Evolutionary conservation across 2,329 filamentous ascomycete genomes (phyloP), one percentile per base, ranked within the genome.

Genomic region (Fusarium circinatum): DNA sequence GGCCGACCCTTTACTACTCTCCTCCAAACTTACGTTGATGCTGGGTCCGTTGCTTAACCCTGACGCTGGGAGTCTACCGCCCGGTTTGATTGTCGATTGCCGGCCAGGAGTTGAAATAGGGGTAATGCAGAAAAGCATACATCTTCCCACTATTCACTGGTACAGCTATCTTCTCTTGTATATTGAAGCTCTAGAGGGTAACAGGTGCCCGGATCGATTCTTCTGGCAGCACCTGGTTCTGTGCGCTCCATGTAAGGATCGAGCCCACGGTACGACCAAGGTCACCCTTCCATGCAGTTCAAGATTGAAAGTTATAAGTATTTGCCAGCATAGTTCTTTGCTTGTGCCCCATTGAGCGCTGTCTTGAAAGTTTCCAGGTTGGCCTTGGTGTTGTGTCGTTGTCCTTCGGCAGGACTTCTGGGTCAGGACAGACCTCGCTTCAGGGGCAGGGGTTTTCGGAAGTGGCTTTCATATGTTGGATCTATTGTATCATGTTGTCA

Each of bases 301-400:
- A 26, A 15, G 17, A 34, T 11, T 15, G 9, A 11, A 20, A 4
- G 17, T 2, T 4, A 17, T 12, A 30, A 14, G 2, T 15, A 6
- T 3, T 12, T 14, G 1, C 5, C 6, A 22, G 3, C 1, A 10
- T 26, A 1, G 3, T 20, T 10, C 2, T 15, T 28, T 3, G 2
- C 4, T 11, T 3, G 9, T 17, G 18, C 6, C 8, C 17, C 2
- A 2, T 22, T 13, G n/a, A 15, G 22, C 2, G 6, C 8, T 34
- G 24, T n/a, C 5, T 36, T 5, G 8, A 10, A 28, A n/a, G 15
- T 20, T 30, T 18, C 12, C 12, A 14, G 15, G 11, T 13, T 26
- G 24, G 8, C 11, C n/a, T 36, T 58, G 41, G 17, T 11, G 32
- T 24, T 58, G 20, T 2, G 41, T 18, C 12, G 18, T 28, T 48